Percentiles rank a stretch among this genome's conserved stretches.
These are phyloP conservation scores for Vicia villosa DNA, from an alignment of 306 rosid genomes.

Conservation along the genomic window DNA sequence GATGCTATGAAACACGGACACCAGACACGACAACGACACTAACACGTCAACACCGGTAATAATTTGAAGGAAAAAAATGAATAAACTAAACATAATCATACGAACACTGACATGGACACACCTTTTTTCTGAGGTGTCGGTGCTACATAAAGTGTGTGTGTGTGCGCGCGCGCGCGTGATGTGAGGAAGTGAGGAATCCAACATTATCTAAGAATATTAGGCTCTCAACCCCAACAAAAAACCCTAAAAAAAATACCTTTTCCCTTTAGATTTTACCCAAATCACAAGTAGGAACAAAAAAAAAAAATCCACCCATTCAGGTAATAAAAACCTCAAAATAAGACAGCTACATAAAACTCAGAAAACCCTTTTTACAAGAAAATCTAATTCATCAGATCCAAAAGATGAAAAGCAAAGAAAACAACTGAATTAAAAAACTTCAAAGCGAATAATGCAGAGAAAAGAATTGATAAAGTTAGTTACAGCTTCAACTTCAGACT, in stretches of 20 bases:
- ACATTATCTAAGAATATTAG: slow-evolving; percentile 23
- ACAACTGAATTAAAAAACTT: neutral
- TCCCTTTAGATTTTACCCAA: neutral
- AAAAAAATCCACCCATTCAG: slow-evolving; percentile 10
- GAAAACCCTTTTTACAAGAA: neutral
- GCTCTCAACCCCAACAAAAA: neutral
- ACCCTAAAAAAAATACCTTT: neutral
- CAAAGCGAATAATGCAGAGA: slow-evolving; percentile 14
- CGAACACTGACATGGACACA: no score
- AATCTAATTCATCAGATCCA: slow-evolving; percentile 36
- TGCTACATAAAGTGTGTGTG: no score
- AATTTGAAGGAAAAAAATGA: no score
- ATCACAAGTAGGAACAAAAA: neutral
- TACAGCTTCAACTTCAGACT: slow-evolving; percentile 82
- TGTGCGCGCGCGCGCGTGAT: no score
- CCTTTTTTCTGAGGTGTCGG: no score
- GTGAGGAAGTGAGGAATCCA: neutral
- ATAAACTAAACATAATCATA: no score
- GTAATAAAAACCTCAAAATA: slow-evolving; percentile 12
- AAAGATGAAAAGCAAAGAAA: slow-evolving; percentile 38
- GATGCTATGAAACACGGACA: no score
- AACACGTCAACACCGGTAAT: no score
- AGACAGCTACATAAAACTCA: neutral
- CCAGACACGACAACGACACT: no score
- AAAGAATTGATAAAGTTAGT: slow-evolving; percentile 23